These are phyloP conservation scores for Adansonia gregorii DNA, from an alignment of 441 rosid species.

Conservation along the genomic window DNA sequence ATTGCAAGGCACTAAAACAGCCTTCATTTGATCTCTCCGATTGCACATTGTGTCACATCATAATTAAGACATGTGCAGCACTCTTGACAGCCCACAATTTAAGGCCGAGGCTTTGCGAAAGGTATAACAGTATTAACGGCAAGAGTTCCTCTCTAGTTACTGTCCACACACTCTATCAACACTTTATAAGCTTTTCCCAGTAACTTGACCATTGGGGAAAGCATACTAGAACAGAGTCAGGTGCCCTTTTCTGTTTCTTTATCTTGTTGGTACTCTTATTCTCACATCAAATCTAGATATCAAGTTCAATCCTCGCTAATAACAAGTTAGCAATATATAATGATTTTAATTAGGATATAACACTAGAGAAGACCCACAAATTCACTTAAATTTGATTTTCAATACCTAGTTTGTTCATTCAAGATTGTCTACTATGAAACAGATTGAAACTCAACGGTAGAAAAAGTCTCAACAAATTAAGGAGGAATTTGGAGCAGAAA, in stretches of 20 bases:
- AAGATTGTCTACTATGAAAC: not conserved
- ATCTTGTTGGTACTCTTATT: not conserved
- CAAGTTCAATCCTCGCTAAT: not conserved
- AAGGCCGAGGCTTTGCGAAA: not conserved
- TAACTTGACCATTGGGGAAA: not conserved
- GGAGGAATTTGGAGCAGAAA: not conserved
- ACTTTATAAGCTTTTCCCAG: too few relatives aligned
- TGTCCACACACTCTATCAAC: not conserved
- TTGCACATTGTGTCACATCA: not conserved
- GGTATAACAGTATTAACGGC: not conserved
- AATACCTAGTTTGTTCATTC: slow-evolving; percentile 8
- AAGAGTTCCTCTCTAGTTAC: not conserved
- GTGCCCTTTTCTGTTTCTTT: not conserved
- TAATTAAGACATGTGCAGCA: not conserved
- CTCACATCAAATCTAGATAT: not conserved
- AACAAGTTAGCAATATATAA: not conserved
- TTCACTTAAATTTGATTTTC: not conserved
- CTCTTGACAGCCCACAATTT: not conserved
- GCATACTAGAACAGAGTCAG: not conserved
- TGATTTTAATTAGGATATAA: not conserved
- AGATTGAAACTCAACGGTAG: not conserved
- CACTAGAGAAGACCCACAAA: not conserved
- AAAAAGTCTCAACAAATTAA: not conserved
- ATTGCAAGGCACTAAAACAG: not conserved
- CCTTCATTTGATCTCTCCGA: not conserved